Evolutionary conservation across 306 rosid genomes (phyloP), one percentile per base, ranked within the genome.

Genomic region (Herpetospermum pedunculosum): DNA sequence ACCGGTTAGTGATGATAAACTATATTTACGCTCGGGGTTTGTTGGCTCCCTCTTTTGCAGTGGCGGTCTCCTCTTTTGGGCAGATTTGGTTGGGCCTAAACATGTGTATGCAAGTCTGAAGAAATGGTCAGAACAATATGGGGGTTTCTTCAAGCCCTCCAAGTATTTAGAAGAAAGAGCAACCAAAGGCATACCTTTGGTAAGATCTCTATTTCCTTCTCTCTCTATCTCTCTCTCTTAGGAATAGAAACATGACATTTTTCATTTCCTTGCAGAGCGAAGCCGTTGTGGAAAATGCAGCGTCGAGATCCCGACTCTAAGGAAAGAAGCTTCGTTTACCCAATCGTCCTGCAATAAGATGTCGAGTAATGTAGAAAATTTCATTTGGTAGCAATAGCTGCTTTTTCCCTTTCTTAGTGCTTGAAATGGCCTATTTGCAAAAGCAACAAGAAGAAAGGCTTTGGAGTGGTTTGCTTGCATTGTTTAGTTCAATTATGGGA

Each of bases 51-150:
- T 72, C 68, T 21, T 72, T 74, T 81, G 85, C 89, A 94, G 99
- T 74, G 99, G 99, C 23, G 99, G 97, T 72, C 75, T 91, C 87
- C 90, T 95, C 37, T 88, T 80, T 69, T 95, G 99, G 99, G 99
- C 86, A 52, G 99, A 91, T 79, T 23, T 80, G 76, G 90, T 95
- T 52, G 99, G 96, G 48, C 85, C 96, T 46, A 85, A 89, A 70
- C 95, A 87, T 81, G 47, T 95, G 32, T 91, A 95, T 78, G 34
- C 76, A 52, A 92, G 90, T 78, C 90, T 91, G 2, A 88, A 88
- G 77, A 89, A 86, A 86, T 95, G 99, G 99, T 71, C 92, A 19
- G 84, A 86, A 55, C 67, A 77, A 72, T 95, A 81, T 64, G 99
- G 99, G 18, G 85, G 75, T 81, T 91, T 95, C 52, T 95, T 67